Conservation (phyloP, 768 basidiomycete genomes). For the Tricholoma terreum region DNA sequence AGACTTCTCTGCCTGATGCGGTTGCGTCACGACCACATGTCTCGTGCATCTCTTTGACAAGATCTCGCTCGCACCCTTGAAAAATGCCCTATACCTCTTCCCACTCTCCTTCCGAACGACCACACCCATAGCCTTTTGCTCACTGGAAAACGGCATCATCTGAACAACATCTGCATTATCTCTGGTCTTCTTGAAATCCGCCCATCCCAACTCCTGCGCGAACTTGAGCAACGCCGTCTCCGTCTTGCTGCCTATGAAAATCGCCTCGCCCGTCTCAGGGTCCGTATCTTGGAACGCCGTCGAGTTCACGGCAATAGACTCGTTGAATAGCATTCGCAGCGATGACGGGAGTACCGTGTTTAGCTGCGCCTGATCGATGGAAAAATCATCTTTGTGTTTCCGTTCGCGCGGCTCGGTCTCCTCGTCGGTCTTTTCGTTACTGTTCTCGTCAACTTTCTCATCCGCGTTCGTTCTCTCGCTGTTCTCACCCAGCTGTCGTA, state of each 20-base stretch:
- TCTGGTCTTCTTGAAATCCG: conserved; percentile 63
- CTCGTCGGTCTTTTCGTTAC: conserved; percentile 23
- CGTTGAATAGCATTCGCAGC: conserved; percentile 70
- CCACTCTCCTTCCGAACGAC: conserved; percentile 62
- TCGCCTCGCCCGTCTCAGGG: conserved; percentile 50
- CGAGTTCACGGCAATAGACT: conserved; percentile 86
- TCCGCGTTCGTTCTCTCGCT: conserved; percentile 67
- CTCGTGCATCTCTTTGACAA: conserved; percentile 70
- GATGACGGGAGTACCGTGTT: conserved; percentile 59
- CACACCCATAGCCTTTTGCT: conserved; percentile 93
- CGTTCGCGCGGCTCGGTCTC: conserved; percentile 30
- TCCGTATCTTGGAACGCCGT: conserved; percentile 89
- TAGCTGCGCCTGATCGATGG: conserved; percentile 75
- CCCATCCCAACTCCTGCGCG: conserved; percentile 78
- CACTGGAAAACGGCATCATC: conserved; percentile 92
- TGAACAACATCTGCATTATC: conserved; percentile 64
- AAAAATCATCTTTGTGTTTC: conserved; percentile 71
- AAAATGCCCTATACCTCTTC: conserved; percentile 58
- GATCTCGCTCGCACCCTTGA: conserved; percentile 96
- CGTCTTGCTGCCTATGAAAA: conserved; percentile 92
- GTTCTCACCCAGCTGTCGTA: conserved; percentile 72
- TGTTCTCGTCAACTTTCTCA: conserved; percentile 40
- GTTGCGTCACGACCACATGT: conserved; percentile 65
- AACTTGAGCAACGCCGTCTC: conserved; percentile 89
- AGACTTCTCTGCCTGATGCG: conserved; percentile 22